Conservation (phyloP, 345 rosid genomes). For the Lenwebbia sp. region DNA sequence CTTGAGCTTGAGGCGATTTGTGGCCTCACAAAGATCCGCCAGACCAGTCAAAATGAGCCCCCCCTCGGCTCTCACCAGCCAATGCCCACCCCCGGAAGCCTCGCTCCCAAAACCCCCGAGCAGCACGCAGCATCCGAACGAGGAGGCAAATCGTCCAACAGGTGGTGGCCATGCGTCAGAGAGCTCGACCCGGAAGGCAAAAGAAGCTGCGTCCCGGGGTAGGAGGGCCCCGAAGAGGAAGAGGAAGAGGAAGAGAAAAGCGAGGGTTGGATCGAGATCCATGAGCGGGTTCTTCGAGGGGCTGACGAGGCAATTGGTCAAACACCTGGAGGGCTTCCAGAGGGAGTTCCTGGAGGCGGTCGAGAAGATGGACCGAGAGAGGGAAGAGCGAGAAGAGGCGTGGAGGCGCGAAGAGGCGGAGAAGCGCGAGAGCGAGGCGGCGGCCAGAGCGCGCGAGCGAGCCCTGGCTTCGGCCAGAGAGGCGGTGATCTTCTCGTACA, state of each 20-base stretch:
- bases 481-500: conserved; percentile 14
- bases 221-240: not conserved
- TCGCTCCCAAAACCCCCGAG: not conserved
- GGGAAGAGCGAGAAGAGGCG: conserved; percentile 23
- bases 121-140: not conserved
- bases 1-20: not conserved
- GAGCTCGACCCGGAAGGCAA: conserved; percentile 9
- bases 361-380: conserved; percentile 28
- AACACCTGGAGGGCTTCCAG: conserved; percentile 36
- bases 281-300: conserved; percentile 20
- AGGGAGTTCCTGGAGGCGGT: conserved; percentile 26
- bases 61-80: not conserved
- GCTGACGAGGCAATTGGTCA: conserved; percentile 28
- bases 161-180: conserved; percentile 24
- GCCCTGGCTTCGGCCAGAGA: conserved; percentile 31
- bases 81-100: not conserved
- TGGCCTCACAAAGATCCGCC: not conserved
- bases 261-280: conserved; percentile 12
- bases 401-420: conserved; percentile 25
- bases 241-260: conserved; percentile 26
- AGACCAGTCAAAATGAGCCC: not conserved
- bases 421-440: conserved; percentile 24
- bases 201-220: not conserved
- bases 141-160: not conserved
- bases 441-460: conserved; percentile 24